Base-by-base conservation (phyloP, 768 basidiomycete species). In the Hemileccinum impolitum region DNA sequence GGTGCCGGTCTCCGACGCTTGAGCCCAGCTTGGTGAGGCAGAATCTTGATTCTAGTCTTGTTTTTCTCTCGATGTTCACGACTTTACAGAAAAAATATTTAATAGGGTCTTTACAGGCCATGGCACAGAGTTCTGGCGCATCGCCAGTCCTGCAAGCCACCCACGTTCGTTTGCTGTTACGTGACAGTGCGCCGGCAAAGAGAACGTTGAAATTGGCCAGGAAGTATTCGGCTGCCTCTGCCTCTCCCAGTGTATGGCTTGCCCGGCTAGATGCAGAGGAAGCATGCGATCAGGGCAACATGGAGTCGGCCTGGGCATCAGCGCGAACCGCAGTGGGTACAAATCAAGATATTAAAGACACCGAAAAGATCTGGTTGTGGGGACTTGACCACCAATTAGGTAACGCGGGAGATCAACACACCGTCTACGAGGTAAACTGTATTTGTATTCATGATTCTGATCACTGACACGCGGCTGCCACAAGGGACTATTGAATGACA, bases 291-390 rank as follows among this genome's bases (percentile, higher is more conserved):
- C 46, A 43, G 8, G 62, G 50, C 6, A 68, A 62, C 25, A 57
- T 68, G 37, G 50, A 59, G 9, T 60, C 62, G 23, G 67, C 67
- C 10, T 82, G 79, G 77, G 55, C 51, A 23, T 72, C 75, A 52
- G 80, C 80, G 18, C 68, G 81, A 32, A 54, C 56, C 15, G 48
- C 51, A 1, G 75, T 75, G 18, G 52, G 46, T 25, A 62, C 64
- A 2, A 45, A 42, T 34, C 34, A 44, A 1, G 59, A 67, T 26
- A 4, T 43, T 6, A n/a, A 43, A 13, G 71, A 65, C 6, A 34
- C 67, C 18, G 61, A 70, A 53, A 65, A 67, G 39, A 65, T 84
- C 34, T 83, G 83, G 82, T 58, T 72, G 39, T 82, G 81, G 82
- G 79, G 81, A 41, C 52, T 81, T 17, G 66, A 64, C 35, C 53